A percentile compares a stretch with the other conserved stretches of the same genome.
Conservation (phyloP, 345 rosid genomes). For the Heritiera littoralis region DNA sequence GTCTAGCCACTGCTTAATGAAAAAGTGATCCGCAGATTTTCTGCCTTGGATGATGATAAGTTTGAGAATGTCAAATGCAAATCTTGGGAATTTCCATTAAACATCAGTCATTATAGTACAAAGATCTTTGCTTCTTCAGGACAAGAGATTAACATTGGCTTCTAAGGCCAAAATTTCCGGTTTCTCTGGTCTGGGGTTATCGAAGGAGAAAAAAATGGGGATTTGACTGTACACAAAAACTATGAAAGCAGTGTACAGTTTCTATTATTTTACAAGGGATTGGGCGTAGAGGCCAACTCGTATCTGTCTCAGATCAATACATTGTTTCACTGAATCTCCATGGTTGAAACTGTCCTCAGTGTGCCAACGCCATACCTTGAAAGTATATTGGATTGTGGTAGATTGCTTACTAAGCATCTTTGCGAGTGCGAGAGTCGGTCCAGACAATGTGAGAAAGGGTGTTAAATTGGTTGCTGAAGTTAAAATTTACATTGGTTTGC, state of each 20-base stretch:
- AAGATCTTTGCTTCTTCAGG: background rate
- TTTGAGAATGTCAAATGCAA: background rate
- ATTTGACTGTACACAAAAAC: slow-evolving; percentile 48
- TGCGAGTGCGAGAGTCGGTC: background rate
- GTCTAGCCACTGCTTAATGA: background rate
- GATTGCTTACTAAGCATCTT: slow-evolving; percentile 6
- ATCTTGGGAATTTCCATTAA: background rate
- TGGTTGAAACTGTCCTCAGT: background rate
- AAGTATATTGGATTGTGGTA: background rate
- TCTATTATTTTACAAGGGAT: slow-evolving; percentile 32
- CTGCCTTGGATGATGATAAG: background rate
- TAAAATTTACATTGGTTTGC: slow-evolving; percentile 32
- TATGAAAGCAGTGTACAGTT: slow-evolving; percentile 32
- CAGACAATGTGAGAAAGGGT: slow-evolving; percentile 12
- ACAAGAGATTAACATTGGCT: background rate
- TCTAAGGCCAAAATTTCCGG: background rate
- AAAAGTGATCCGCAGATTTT: background rate
- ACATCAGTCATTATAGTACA: background rate
- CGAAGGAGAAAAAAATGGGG: background rate
- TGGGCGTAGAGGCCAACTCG: background rate
- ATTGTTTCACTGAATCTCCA: slow-evolving; percentile 26
- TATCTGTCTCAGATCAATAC: slow-evolving; percentile 26
- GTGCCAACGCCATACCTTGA: slow-evolving; percentile 7
- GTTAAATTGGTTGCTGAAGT: slow-evolving; percentile 13
- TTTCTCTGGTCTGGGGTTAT: background rate